Evolutionary conservation across 2,329 filamentous ascomycete species (phyloP).

Genomic region (Tolypocladium amazonense): DNA sequence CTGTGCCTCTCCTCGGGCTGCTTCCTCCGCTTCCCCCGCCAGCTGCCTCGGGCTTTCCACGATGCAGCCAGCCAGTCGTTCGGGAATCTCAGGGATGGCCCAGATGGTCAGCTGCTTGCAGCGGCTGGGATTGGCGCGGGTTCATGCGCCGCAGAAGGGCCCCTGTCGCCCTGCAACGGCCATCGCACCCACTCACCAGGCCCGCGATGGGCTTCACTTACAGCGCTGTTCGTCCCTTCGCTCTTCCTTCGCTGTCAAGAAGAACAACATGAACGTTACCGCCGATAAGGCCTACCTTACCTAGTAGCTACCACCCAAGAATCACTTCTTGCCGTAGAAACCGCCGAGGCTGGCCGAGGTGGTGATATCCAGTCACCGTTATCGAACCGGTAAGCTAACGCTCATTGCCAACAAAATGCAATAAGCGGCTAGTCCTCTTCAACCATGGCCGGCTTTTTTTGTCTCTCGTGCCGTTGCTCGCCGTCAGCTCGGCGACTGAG

Average conservation of each 20-base stretch:
- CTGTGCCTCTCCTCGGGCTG: too few relatives aligned
- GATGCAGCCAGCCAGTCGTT: background rate
- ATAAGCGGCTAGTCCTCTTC: background rate
- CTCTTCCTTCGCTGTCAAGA: too few relatives aligned
- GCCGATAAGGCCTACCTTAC: too few relatives aligned
- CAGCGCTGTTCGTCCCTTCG: background rate
- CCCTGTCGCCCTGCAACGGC: background rate
- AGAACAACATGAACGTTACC: too few relatives aligned
- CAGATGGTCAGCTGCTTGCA: background rate
- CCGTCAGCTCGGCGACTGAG: background rate
- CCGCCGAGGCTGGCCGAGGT: background rate
- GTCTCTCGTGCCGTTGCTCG: background rate
- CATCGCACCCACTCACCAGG: background rate
- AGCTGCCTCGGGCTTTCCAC: background rate
- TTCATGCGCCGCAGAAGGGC: background rate
- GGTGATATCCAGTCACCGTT: background rate
- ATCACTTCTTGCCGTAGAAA: background rate
- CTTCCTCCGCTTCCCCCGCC: background rate
- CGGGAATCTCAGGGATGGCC: background rate
- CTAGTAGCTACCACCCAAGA: background rate
- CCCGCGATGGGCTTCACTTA: background rate
- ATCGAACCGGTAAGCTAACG: background rate
- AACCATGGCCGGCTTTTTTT: background rate
- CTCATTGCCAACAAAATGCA: background rate
- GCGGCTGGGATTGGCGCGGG: background rate